These are phyloP conservation scores for Zygosaccharomyces pseudobailii DNA, from an alignment of 1,139 yeast species.

Conservation along the genomic window DNA sequence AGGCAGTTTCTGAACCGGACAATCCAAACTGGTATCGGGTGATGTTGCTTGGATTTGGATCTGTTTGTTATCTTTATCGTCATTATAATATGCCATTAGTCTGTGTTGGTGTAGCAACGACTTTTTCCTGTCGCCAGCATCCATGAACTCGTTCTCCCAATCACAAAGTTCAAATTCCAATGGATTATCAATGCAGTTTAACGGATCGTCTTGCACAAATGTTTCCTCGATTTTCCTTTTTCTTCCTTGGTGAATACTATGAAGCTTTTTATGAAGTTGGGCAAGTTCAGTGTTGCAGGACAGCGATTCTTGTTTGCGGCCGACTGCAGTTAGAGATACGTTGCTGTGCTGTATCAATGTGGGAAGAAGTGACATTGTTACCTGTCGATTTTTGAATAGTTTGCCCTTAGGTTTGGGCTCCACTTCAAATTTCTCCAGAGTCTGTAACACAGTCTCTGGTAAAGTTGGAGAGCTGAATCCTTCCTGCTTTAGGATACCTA, in stretches of 20 bases:
- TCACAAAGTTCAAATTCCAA: conserved; percentile 20
- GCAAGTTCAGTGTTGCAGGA: conserved; percentile 1
- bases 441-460: conserved; percentile 23
- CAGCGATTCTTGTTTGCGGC: neutral
- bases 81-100: conserved; percentile 9
- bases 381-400: conserved; percentile 22
- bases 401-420: conserved; percentile 19
- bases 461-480: conserved; percentile 19
- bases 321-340: neutral
- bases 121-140: conserved; percentile 13
- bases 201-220: conserved; percentile 17
- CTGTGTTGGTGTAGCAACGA: conserved; percentile 18
- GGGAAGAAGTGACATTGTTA: conserved; percentile 21
- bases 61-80: conserved; percentile 7
- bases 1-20: conserved; percentile 6
- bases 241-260: conserved; percentile 10
- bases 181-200: conserved; percentile 20
- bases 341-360: conserved; percentile 14
- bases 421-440: conserved; percentile 25
- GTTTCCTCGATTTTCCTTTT: conserved; percentile 4
- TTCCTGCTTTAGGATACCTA: conserved; percentile 19
- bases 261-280: conserved; percentile 8
- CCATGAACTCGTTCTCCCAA: conserved; percentile 17
- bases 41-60: neutral
- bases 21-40: neutral